Base-by-base conservation (phyloP, 176 grass and related monocot species). In the Oryza meridionalis region DNA sequence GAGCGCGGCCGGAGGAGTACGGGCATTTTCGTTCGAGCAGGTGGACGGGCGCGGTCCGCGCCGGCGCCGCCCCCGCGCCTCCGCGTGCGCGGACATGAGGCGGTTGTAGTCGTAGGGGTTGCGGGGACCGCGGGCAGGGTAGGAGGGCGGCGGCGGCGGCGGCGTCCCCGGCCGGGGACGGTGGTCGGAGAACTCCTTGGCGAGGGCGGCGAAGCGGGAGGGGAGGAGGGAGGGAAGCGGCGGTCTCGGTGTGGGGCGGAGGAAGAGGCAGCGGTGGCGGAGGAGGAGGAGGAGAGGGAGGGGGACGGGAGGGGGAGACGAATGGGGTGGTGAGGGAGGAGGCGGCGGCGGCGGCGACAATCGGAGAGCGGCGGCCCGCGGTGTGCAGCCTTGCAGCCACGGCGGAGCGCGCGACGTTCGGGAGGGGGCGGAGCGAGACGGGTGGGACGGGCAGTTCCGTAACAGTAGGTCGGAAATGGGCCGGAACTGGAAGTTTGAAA, bases 1-100 rank as follows among this genome's bases (percentile, higher is more conserved):
- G 90, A 92, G 67, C 72, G 81, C 84, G 90, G 85, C 3, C 70
- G 15, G 44, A 88, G 77, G 75, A 87, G 78, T 42, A n/a, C 27
- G 63, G 88, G 90, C 92, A 97, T 97, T 88, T 88, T 97, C 92
- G 74, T 86, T 86, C 88, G 88, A 97, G 91, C 77, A 97, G 92
- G 61, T 84, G 72, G 73, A 94, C n/a, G 86, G 75, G 85, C 90
- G 73, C 86, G 84, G 43, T 90, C 75, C 22, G 92, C 72, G 33
- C 87, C 85, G 13, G 43, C 59, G 35, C 47, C 46, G 1, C 2
- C 10, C 10, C 0, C 27, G 80, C 3, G 79, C 29, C 3, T 67
- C 73, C 0, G 81, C 88, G n/a, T 85, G 89, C 51, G 90, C 94
- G 17, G 77, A 89, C 84, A 94, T 94, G 86, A 97, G 84, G 59